A percentile compares a stretch with the other conserved stretches of the same genome.
These are phyloP conservation scores for Neocallimastix lanati DNA, from an alignment of 192 early-diverging fungal species.

Conservation along the genomic window DNA sequence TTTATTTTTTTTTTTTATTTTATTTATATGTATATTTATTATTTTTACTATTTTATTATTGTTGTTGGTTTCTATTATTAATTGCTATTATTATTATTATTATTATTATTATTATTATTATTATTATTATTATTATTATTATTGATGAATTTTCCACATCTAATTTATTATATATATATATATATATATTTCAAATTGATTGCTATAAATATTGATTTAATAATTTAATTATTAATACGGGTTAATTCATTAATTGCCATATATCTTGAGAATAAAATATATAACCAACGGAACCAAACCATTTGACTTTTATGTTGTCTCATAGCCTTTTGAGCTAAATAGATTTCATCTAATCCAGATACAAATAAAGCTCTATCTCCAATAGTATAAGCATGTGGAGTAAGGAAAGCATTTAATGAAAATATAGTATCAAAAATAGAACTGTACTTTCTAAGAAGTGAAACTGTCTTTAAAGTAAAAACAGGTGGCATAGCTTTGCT, in stretches of 20 bases:
- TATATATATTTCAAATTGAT: too few relatives aligned
- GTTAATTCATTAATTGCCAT: slow-evolving; percentile 67
- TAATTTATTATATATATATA: too few relatives aligned
- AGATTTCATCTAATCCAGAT: slow-evolving; percentile 31
- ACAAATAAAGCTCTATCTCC: slow-evolving; percentile 19
- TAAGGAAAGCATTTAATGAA: background rate
- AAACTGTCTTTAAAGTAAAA: background rate
- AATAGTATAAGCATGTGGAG: background rate
- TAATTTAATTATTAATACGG: slow-evolving; percentile 21
- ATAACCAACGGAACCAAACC: slow-evolving; percentile 83
- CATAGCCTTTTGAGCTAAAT: slow-evolving; percentile 49
- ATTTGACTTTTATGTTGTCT: slow-evolving; percentile 63
- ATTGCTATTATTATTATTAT: too few relatives aligned
- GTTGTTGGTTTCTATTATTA: too few relatives aligned
- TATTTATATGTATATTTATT: too few relatives aligned
- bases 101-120: too few relatives aligned
- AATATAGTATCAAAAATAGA: background rate
- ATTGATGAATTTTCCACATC: too few relatives aligned
- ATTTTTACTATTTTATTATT: too few relatives aligned
- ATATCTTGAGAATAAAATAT: slow-evolving; percentile 70
- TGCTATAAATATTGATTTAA: too few relatives aligned
- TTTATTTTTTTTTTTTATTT: too few relatives aligned
- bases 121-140: too few relatives aligned
- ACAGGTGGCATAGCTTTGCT: background rate
- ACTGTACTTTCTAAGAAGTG: background rate